Conservation (phyloP, 1,284 basidiomycete species). For the Tylopilus sp. region DNA sequence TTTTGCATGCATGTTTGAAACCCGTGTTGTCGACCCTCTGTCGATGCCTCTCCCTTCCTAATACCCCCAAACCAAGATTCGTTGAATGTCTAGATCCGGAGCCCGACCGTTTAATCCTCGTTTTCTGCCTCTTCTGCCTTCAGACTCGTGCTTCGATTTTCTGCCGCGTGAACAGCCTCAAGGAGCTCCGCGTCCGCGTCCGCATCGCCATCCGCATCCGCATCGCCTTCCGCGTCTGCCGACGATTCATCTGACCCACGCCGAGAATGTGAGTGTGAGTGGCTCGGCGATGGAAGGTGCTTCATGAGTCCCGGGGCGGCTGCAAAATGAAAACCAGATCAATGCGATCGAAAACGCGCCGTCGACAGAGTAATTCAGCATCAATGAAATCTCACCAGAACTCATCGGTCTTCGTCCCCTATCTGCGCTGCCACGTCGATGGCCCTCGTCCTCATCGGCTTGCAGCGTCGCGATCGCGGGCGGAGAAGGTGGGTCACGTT, state of each 20-base stretch:
- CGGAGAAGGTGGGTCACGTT: conserved; percentile 29
- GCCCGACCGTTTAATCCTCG: conserved; percentile 19
- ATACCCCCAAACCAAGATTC: conserved; percentile 11
- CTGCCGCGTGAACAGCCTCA: conserved; percentile 44
- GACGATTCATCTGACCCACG: conserved; percentile 28
- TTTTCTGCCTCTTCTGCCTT: conserved; percentile 36
- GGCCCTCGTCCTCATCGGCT: conserved; percentile 27
- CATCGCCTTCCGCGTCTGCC: conserved; percentile 30
- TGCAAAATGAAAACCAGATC: conserved; percentile 5
- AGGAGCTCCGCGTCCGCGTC: conserved; percentile 41
- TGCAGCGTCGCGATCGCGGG: conserved; percentile 33
- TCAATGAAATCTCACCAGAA: conserved; percentile 21
- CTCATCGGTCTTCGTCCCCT: conserved; percentile 27
- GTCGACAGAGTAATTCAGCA: neutral
- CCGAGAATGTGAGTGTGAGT: conserved; percentile 22
- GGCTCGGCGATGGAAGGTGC: conserved; percentile 24
- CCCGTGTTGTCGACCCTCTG: neutral
- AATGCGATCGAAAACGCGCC: conserved; percentile 6
- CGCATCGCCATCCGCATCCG: conserved; percentile 36
- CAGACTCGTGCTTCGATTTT: conserved; percentile 35
- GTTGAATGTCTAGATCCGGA: neutral
- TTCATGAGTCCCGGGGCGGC: conserved; percentile 19
- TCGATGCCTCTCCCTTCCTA: conserved; percentile 13
- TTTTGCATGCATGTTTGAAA: neutral
- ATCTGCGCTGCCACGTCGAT: conserved; percentile 17